Base-by-base conservation (phyloP, 2,329 filamentous ascomycete genomes). In the Thermomyces lanuginosus region DNA sequence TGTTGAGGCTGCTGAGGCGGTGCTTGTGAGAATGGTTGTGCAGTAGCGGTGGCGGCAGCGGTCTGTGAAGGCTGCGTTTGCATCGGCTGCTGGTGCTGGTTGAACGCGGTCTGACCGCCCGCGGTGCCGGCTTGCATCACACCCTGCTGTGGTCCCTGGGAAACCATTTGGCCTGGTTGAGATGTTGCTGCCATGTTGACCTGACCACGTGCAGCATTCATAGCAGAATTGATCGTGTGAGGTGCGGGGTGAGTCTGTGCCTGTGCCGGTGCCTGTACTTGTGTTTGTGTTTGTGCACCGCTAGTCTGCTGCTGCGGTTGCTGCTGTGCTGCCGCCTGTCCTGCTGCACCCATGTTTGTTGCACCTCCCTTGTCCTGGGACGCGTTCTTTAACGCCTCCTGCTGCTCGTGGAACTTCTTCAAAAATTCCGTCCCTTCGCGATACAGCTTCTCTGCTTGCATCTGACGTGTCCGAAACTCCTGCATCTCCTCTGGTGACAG, bases 221-320 rank as follows among this genome's bases (percentile, higher is more conserved):
- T 53, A 5, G 60, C 60, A 27, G 58, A 60, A 32, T 55, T 61
- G 21, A 63, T 58, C 1, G 58, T 60, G 33, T 63, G 57, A 3
- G 59, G 46, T 13, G 53, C 52, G 22, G 54, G 51, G n/a, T n/a
- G n/a, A 6, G 50, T 43, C 12, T 44, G 44, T 16, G 45, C 36
- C 31, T 53, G 51, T 9, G 42, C 44, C 6, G 52, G 25, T n/a
- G n/a, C n/a, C n/a, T n/a, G 12, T 16, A 9, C 27, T 21, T 29
- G 27, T n/a, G 22, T 15, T 12, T 32, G 32, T 7, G 8, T 22
- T 9, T 29, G 24, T 5, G 10, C 22, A n/a, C n/a, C n/a, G n/a
- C n/a, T n/a, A n/a, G n/a, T n/a, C 23, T 31, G 31, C 11, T 33
- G 10, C 14, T 33, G 41, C 8, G 30, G 39, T 17, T 26, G 8